Percentiles rank a stretch among this genome's conserved stretches.
Evolutionary conservation across 176 grass and related monocot species (phyloP).

Genomic region (Eleusine indica): DNA sequence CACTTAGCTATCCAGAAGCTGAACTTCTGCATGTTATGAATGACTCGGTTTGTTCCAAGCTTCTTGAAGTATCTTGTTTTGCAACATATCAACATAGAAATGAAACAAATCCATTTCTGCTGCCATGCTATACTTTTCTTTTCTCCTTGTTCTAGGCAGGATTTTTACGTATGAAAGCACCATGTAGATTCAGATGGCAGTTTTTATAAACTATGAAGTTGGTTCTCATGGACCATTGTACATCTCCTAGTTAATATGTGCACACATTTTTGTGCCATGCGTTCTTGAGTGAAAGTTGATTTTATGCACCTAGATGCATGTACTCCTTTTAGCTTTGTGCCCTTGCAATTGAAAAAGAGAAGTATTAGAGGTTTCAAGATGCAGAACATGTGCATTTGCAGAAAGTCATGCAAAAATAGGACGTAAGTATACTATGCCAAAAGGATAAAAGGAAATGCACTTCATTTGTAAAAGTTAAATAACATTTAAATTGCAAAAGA

Average conservation of each 20-base stretch:
- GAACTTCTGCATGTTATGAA: conserved; percentile 97
- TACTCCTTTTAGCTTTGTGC: not conserved
- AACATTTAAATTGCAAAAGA: not conserved
- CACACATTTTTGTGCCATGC: not conserved
- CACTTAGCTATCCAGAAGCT: conserved; percentile 85
- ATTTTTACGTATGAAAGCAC: not conserved
- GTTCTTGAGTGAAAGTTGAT: not conserved
- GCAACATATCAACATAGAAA: conserved; percentile 17
- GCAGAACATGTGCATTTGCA: not conserved
- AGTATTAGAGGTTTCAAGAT: not conserved
- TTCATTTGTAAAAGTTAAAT: not conserved
- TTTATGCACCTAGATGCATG: conserved; percentile 9
- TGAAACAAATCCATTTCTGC: conserved; percentile 5
- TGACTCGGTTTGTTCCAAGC: conserved; percentile 72
- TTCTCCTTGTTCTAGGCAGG: not conserved
- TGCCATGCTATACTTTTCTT: conserved; percentile 8
- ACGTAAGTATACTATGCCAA: not conserved
- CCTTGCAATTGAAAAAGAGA: not conserved
- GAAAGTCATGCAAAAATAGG: not conserved
- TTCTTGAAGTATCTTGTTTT: conserved; percentile 37
- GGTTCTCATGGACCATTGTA: not conserved
- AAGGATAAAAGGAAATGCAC: not conserved
- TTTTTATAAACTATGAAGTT: conserved; percentile 14
- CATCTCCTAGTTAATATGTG: not conserved
- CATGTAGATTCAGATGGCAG: not conserved